Evolutionary conservation across 2,329 filamentous ascomycete species (phyloP).

Genomic region (Sporothrix curviconia): DNA sequence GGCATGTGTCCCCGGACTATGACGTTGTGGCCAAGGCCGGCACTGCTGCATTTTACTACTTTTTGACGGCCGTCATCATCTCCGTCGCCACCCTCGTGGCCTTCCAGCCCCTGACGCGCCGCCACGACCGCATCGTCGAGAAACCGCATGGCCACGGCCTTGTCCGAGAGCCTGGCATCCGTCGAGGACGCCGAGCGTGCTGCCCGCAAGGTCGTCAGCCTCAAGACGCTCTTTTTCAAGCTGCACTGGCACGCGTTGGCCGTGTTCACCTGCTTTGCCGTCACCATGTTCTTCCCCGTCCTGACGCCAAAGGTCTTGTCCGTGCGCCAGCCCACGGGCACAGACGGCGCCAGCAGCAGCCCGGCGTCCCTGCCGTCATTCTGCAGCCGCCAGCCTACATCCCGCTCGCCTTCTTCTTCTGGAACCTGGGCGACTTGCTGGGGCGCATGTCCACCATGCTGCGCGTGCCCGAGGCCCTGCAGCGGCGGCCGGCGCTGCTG

Average conservation of each 20-base stretch:
- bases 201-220: slow-evolving; percentile 42
- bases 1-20: slow-evolving; percentile 23
- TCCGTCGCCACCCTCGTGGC: slow-evolving; percentile 63
- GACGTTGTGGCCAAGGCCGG: slow-evolving; percentile 33
- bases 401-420: slow-evolving; percentile 82
- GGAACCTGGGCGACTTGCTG: slow-evolving; percentile 81
- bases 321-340: slow-evolving; percentile 24
- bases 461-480: slow-evolving; percentile 46
- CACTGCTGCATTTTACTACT: slow-evolving; percentile 81
- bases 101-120: slow-evolving; percentile 65
- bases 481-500: slow-evolving; percentile 57
- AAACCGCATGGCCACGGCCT: slow-evolving; percentile 40
- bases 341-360: too few relatives aligned
- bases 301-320: slow-evolving; percentile 67
- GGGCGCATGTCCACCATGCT: slow-evolving; percentile 64
- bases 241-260: slow-evolving; percentile 71
- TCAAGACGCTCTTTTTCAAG: slow-evolving; percentile 66
- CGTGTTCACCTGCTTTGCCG: slow-evolving; percentile 70
- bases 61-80: slow-evolving; percentile 76
- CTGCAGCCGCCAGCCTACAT: slow-evolving; percentile 75
- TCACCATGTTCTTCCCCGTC: slow-evolving; percentile 94
- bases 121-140: slow-evolving; percentile 49
- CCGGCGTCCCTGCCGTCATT: slow-evolving; percentile 36
- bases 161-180: slow-evolving; percentile 44
- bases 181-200: slow-evolving; percentile 48